Percentiles rank a stretch among this genome's conserved stretches.
Evolutionary conservation across 768 basidiomycete genomes (phyloP).

Genomic region (Russula compacta): DNA sequence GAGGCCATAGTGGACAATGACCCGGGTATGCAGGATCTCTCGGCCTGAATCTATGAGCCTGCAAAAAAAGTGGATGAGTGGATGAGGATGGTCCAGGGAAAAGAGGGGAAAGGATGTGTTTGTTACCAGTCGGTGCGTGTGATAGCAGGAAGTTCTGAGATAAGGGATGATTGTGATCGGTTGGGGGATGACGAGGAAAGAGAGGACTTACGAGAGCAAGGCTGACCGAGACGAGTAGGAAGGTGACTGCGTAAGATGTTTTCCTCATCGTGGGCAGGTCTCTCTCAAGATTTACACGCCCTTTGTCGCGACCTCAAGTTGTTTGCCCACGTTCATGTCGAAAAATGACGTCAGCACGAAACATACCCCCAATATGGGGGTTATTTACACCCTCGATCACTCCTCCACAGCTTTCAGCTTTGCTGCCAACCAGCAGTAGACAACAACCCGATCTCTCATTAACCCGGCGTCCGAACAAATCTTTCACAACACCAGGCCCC

Average conservation of each 20-base stretch:
- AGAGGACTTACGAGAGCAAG: slow-evolving; percentile 41
- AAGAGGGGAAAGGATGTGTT: slow-evolving; percentile 16
- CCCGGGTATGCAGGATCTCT: slow-evolving; percentile 38
- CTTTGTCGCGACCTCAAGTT: not conserved
- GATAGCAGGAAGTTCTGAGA: slow-evolving; percentile 49
- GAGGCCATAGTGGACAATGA: slow-evolving; percentile 53
- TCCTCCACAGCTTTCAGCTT: too few relatives aligned
- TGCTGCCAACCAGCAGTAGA: too few relatives aligned
- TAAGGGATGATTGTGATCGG: not conserved
- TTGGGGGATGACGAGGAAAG: not conserved
- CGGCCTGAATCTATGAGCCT: slow-evolving; percentile 34
- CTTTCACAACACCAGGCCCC: slow-evolving; percentile 4
- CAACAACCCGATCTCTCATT: too few relatives aligned
- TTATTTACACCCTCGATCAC: too few relatives aligned
- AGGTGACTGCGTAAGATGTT: slow-evolving; percentile 57
- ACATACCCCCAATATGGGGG: not conserved
- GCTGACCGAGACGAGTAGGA: slow-evolving; percentile 43
- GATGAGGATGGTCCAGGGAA: too few relatives aligned
- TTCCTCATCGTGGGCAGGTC: slow-evolving; percentile 45
- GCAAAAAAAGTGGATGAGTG: not conserved
- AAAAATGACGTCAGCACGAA: not conserved
- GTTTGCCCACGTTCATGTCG: not conserved
- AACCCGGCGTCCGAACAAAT: not conserved
- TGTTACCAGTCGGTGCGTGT: slow-evolving; percentile 56
- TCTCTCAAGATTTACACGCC: not conserved